These are phyloP conservation scores for Pleurotus djamor DNA, from an alignment of 768 basidiomycete species.

Conservation along the genomic window DNA sequence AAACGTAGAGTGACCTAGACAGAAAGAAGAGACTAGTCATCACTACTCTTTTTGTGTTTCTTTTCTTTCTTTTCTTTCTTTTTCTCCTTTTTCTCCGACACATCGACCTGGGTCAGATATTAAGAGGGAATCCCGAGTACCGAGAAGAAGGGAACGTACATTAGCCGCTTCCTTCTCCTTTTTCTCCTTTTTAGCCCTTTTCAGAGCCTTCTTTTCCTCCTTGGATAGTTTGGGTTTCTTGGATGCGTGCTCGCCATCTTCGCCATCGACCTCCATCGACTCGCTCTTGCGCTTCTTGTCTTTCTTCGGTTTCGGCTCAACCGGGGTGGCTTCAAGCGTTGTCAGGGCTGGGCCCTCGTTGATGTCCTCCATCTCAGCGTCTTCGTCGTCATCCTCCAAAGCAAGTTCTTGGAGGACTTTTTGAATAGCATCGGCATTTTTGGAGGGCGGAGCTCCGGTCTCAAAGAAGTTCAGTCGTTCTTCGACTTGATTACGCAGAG, in stretches of 20 bases:
- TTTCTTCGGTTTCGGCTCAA: conserved; percentile 43
- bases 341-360: conserved; percentile 53
- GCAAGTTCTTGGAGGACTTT: conserved; percentile 82
- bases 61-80: conserved; percentile 47
- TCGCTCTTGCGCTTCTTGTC: conserved; percentile 68
- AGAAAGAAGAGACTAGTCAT: background rate
- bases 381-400: conserved; percentile 59
- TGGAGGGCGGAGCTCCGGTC: conserved; percentile 83
- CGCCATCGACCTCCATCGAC: conserved; percentile 61
- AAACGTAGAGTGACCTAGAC: background rate
- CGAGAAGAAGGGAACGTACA: conserved; percentile 21
- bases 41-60: background rate
- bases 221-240: conserved; percentile 81
- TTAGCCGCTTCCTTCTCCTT: conserved; percentile 46
- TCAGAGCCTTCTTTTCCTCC: conserved; percentile 85
- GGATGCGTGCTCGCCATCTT: conserved; percentile 46
- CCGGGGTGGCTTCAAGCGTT: conserved; percentile 46
- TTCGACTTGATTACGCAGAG: conserved; percentile 90
- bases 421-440: conserved; percentile 90
- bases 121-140: conserved; percentile 1
- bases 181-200: conserved; percentile 70
- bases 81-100: conserved; percentile 44
- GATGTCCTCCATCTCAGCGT: conserved; percentile 34
- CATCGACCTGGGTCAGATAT: conserved; percentile 24
- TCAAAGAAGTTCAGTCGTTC: conserved; percentile 95